Conservation (phyloP, 345 rosid species). For the Salix exigua region DNA sequence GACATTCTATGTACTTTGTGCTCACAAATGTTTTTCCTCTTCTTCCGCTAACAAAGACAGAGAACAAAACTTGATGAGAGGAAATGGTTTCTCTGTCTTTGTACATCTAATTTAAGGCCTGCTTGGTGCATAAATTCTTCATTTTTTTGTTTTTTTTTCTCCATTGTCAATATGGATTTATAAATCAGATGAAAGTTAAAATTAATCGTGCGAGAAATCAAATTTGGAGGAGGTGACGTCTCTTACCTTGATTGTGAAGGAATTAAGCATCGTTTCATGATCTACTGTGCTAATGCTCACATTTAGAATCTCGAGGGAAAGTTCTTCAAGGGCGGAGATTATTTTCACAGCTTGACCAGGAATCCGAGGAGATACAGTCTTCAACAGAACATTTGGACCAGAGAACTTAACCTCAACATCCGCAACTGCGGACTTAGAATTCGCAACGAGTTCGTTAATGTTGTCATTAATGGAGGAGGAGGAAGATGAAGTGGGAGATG, state of each 20-base stretch:
- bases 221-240: not conserved
- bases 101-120: not conserved
- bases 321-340: slow-evolving; percentile 67
- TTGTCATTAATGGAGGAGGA: slow-evolving; percentile 43
- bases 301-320: slow-evolving; percentile 74
- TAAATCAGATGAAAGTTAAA: not conserved
- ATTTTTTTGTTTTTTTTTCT: not conserved
- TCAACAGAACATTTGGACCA: slow-evolving; percentile 70
- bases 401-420: slow-evolving; percentile 92
- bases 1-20: not conserved
- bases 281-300: slow-evolving; percentile 60
- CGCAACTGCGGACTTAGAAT: slow-evolving; percentile 76
- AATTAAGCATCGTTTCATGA: slow-evolving; percentile 60
- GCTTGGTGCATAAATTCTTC: not conserved
- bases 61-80: not conserved
- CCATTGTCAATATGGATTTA: not conserved
- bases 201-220: not conserved
- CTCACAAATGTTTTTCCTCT: not conserved
- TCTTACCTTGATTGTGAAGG: slow-evolving; percentile 95
- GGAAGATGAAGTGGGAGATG: slow-evolving; percentile 54
- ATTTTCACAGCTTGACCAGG: slow-evolving; percentile 87
- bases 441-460: slow-evolving; percentile 68
- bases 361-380: slow-evolving; percentile 73
- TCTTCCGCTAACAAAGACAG: not conserved
- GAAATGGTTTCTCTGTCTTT: not conserved